phyloP scores from a whole-genome alignment of 768 basidiomycete species.

The Mycena maculata region DNA sequence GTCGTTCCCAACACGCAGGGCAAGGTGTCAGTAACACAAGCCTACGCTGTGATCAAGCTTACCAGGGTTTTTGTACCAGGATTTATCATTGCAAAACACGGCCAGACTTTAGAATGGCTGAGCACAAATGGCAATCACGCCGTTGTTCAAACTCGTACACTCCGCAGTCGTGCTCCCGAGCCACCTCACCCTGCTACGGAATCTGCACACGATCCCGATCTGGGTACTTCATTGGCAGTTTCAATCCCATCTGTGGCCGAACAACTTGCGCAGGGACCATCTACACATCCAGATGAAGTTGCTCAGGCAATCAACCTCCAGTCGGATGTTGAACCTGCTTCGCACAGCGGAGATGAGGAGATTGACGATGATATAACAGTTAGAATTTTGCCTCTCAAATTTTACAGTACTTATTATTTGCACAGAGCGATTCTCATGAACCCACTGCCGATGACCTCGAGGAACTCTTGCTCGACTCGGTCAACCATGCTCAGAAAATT shows the following conservation, averaged over 20 bases:
- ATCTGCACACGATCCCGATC: neutral
- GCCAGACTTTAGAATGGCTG: conserved; percentile 29
- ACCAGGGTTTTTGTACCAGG: conserved; percentile 28
- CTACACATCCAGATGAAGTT: conserved; percentile 2
- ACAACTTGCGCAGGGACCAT: neutral
- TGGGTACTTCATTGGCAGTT: conserved; percentile 16
- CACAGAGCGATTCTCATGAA: neutral
- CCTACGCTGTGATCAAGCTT: conserved; percentile 28
- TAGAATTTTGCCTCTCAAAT: neutral
- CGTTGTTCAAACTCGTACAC: conserved; percentile 26
- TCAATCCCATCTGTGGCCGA: conserved; percentile 11
- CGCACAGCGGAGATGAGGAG: neutral
- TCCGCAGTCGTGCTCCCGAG: conserved; percentile 23
- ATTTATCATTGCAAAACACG: conserved; percentile 18
- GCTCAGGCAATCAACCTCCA: neutral
- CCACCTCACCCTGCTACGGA: conserved; percentile 14
- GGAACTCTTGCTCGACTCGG: neutral
- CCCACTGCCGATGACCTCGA: conserved; percentile 1
- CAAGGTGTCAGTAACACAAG: conserved; percentile 1
- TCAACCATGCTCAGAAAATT: neutral
- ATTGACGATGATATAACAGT: neutral
- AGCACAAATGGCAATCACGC: conserved; percentile 5
- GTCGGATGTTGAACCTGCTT: neutral
- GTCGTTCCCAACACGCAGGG: conserved; percentile 3
- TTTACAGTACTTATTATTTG: neutral